These are phyloP conservation scores for Talaromyces islandicus DNA, from an alignment of 2,329 filamentous ascomycete genomes.

Conservation along the genomic window DNA sequence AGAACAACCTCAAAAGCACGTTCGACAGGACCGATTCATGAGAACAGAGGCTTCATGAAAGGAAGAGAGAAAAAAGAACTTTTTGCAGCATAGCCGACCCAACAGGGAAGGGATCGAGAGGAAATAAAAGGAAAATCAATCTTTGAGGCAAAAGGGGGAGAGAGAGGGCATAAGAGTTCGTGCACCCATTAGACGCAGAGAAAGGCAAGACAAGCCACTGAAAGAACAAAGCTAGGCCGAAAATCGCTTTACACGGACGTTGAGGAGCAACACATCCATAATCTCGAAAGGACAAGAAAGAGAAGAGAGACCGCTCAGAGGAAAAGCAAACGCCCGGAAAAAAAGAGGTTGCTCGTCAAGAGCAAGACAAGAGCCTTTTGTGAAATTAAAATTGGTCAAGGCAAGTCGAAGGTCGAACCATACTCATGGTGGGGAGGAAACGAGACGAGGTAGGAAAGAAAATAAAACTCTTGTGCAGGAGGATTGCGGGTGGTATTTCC, in stretches of 20 bases:
- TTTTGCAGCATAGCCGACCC: constrained; percentile 42
- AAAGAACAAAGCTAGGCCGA: constrained; percentile 11
- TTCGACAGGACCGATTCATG: constrained; percentile 34
- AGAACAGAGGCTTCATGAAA: constrained; percentile 18
- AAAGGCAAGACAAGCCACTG: constrained; percentile 13
- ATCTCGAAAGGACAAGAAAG: constrained; percentile 32
- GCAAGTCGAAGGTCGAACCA: constrained; percentile 34
- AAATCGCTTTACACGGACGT: constrained; percentile 12
- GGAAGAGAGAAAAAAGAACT: constrained; percentile 24
- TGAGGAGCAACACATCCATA: constrained; percentile 18
- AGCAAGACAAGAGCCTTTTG: constrained; percentile 34
- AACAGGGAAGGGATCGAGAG: constrained; percentile 25
- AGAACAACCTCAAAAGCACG: constrained; percentile 29
- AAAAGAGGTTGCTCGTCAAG: constrained; percentile 35
- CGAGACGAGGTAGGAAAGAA: constrained; percentile 23
- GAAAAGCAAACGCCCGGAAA: constrained; percentile 37
- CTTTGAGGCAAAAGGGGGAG: constrained; percentile 4
- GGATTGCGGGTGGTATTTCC: neutral
- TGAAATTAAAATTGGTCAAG: constrained; percentile 24
- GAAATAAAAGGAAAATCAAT: constrained; percentile 18
- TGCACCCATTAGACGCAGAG: constrained; percentile 33
- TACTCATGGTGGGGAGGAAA: constrained; percentile 36
- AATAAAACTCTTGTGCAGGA: constrained; percentile 13
- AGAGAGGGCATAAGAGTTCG: constrained; percentile 19
- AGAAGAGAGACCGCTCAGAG: constrained; percentile 26